Base-by-base conservation (phyloP, 768 basidiomycete species). In the Suillus variegatus region DNA sequence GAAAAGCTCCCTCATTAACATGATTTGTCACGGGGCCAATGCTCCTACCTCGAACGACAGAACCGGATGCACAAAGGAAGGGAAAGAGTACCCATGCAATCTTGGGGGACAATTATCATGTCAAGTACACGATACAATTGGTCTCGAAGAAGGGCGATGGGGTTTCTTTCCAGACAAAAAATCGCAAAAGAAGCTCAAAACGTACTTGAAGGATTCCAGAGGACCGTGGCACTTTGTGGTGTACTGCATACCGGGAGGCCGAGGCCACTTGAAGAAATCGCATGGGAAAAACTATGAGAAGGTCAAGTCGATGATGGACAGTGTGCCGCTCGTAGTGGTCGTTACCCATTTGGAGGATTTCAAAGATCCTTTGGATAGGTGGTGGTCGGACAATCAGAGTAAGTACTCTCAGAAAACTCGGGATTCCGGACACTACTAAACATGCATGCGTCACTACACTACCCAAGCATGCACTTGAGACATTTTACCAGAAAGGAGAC, bases 51-150 rank as follows among this genome's bases (percentile, higher is more conserved):
- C 36, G 14, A 2, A 1, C 6, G 16, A 60, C 5, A 2, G 18
- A 28, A 3, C 0, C 0, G 10, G 25, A 6, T 60, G 57, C 40
- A 60, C 57, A 7, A 1, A 0, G 14, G 1, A 0, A 28, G 40
- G 7, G 10, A 1, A 0, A 28, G 4, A 5, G 22, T 58, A 58
- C 56, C 0, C 0, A 3, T 7, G 22, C 4, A n/a, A n/a, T n/a
- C n/a, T n/a, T n/a, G n/a, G n/a, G n/a, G n/a, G n/a, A n/a, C n/a
- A n/a, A n/a, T n/a, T n/a, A n/a, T 40, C 8, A 2, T 52, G 38
- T 16, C 22, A 5, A 28, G 6, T 60, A 20, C 58, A 60, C 10
- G 58, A 60, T 1, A 60, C 58, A 6, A 6, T 41, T 12, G 57
- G 57, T 18, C 38, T 41, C 40, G 22, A 12, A 13, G 57, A 60